phyloP scores from a whole-genome alignment of 352 stramenopile species.

The Pythium sp. region DNA sequence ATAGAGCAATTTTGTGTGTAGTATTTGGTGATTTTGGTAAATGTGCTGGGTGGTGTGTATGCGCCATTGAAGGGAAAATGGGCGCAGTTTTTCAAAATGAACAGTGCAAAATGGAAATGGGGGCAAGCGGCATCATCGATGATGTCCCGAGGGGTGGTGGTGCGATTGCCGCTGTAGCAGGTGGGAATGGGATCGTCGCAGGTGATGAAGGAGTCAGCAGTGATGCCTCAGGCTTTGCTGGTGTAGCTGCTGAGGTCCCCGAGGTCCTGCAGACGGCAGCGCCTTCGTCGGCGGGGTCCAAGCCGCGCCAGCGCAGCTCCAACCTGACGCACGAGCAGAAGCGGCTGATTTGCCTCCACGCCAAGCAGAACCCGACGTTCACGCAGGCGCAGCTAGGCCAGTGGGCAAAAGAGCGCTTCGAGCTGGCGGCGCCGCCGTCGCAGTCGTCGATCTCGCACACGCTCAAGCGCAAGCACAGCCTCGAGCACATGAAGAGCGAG shows the following conservation, averaged over 20 bases:
- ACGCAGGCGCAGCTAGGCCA: conserved; percentile 72
- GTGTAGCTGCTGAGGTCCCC: neutral
- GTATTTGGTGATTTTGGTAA: too few species aligned
- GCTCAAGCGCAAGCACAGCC: conserved; percentile 68
- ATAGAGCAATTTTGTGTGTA: too few species aligned
- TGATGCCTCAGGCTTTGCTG: neutral
- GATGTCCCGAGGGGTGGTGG: neutral
- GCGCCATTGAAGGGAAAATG: neutral
- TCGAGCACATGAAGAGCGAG: conserved; percentile 74
- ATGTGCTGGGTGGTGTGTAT: neutral
- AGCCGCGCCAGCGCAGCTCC: conserved; percentile 52
- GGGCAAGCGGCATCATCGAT: neutral
- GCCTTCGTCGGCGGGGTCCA: conserved; percentile 6
- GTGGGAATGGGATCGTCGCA: neutral
- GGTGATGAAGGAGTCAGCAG: neutral
- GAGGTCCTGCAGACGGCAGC: neutral
- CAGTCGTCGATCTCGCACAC: conserved; percentile 83
- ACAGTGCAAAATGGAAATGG: neutral
- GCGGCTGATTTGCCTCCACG: conserved; percentile 70
- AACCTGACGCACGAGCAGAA: conserved; percentile 85
- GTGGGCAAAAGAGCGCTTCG: conserved; percentile 73
- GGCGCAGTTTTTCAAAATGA: neutral
- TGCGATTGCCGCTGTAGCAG: neutral
- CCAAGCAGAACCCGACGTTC: conserved; percentile 64
- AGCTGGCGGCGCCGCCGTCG: conserved; percentile 56